phyloP scores from a whole-genome alignment of 75 land plant species.

The Ceratopteris richardii region DNA sequence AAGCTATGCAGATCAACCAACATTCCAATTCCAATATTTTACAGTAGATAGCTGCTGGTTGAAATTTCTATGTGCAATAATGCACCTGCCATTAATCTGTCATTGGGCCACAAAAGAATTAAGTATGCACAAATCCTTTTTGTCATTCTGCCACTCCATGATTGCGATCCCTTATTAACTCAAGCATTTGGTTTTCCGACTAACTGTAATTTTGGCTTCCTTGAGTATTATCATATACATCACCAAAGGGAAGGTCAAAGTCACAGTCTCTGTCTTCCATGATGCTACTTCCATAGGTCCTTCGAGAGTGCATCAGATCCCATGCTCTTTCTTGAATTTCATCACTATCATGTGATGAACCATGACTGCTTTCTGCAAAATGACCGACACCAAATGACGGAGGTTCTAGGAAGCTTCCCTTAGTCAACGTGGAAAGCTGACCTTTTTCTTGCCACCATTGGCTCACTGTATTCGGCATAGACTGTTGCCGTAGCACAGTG shows the following conservation, averaged over 20 bases:
- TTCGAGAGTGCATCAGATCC: slow-evolving; percentile 23
- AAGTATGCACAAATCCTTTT: too few relatives aligned
- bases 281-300: slow-evolving; percentile 25
- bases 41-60: too few relatives aligned
- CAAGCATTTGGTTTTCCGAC: too few relatives aligned
- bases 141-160: too few relatives aligned
- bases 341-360: slow-evolving; percentile 28
- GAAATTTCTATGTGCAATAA: too few relatives aligned
- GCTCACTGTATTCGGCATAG: slow-evolving; percentile 9
- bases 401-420: slow-evolving; percentile 82
- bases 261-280: slow-evolving; percentile 31
- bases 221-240: slow-evolving; percentile 22
- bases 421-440: slow-evolving; percentile 8
- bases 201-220: too few relatives aligned
- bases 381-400: slow-evolving; percentile 40
- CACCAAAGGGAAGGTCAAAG: slow-evolving; percentile 58
- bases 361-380: slow-evolving; percentile 18
- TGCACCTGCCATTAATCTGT: too few relatives aligned
- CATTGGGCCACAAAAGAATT: too few relatives aligned
- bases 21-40: too few relatives aligned
- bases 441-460: slow-evolving; percentile 61
- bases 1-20: too few relatives aligned
- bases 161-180: too few relatives aligned
- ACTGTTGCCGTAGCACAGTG: too few relatives aligned
- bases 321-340: slow-evolving; percentile 38